Evolutionary conservation across 371 early-diverging fungal genomes (phyloP).

Genomic region (Chytridiales sp.): DNA sequence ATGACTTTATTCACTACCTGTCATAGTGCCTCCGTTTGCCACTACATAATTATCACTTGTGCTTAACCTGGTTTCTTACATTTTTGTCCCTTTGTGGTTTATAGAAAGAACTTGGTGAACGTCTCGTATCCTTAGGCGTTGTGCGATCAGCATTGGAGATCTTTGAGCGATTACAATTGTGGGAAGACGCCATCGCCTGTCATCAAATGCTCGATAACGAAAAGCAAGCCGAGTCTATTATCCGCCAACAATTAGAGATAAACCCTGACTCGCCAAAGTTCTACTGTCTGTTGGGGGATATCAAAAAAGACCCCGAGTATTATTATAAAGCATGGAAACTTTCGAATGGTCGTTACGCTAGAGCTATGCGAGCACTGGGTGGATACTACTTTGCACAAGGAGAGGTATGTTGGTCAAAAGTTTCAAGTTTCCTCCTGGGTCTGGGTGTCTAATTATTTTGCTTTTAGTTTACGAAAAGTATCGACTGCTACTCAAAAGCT

Average conservation of each 20-base stretch:
- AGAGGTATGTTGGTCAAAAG: constrained; percentile 36
- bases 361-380: constrained; percentile 93
- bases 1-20: constrained; percentile 6
- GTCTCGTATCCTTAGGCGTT: constrained; percentile 81
- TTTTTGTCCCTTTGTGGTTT: constrained; percentile 2
- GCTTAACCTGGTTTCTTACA: neutral
- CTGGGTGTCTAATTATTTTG: neutral
- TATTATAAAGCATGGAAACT: constrained; percentile 89
- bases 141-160: constrained; percentile 88
- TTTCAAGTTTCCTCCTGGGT: constrained; percentile 29
- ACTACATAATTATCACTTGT: constrained; percentile 18
- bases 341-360: constrained; percentile 74
- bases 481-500: constrained; percentile 56
- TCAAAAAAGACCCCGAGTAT: constrained; percentile 70
- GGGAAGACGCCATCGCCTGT: constrained; percentile 90
- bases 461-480: constrained; percentile 29
- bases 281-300: constrained; percentile 86
- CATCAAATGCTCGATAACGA: constrained; percentile 78
- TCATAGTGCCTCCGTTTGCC: constrained; percentile 34
- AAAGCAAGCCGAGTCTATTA: constrained; percentile 71
- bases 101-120: constrained; percentile 76
- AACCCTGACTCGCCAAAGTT: constrained; percentile 78
- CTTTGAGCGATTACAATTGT: constrained; percentile 87
- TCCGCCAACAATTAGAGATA: constrained; percentile 59
- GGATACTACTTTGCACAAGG: constrained; percentile 67